A percentile compares a stretch with the other conserved stretches of the same genome.
phyloP scores from a whole-genome alignment of 2,329 filamentous ascomycete species.

The Berkeleyomyces rouxiae region DNA sequence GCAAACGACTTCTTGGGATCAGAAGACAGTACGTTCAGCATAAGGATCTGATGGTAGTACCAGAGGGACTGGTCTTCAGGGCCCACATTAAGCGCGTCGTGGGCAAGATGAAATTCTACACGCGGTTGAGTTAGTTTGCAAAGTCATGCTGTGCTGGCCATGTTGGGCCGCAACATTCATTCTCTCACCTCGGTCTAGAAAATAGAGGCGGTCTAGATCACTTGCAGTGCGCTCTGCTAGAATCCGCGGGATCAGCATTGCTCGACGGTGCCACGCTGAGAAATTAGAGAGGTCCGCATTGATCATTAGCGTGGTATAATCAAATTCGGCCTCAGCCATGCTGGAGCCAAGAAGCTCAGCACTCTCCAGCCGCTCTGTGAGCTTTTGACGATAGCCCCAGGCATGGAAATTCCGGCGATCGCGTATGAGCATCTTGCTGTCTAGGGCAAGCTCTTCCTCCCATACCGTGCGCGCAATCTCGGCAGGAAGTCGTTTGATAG shows the following conservation, averaged over 20 bases:
- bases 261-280: constrained; percentile 88
- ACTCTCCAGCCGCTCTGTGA: constrained; percentile 61
- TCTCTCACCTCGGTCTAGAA: constrained; percentile 51
- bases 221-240: constrained; percentile 54
- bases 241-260: constrained; percentile 62
- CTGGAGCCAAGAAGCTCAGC: constrained; percentile 33
- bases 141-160: too few species aligned
- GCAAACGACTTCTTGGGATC: constrained; percentile 41
- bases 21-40: constrained; percentile 46
- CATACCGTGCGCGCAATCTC: constrained; percentile 49
- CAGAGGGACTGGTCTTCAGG: constrained; percentile 91
- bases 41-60: constrained; percentile 88
- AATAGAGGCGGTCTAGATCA: constrained; percentile 42
- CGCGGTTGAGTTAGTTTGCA: neutral
- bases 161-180: neutral
- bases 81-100: constrained; percentile 67
- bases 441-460: constrained; percentile 67
- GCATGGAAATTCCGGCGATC: constrained; percentile 93
- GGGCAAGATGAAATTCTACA: constrained; percentile 56
- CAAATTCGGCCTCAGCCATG: constrained; percentile 67
- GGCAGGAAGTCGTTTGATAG: constrained; percentile 44
- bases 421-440: constrained; percentile 70
- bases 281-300: constrained; percentile 79
- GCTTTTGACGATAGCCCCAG: constrained; percentile 75
- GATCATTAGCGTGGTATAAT: constrained; percentile 84